phyloP scores from a whole-genome alignment of 164 flowering plant genomes.

The Paratinospora sagittata region DNA sequence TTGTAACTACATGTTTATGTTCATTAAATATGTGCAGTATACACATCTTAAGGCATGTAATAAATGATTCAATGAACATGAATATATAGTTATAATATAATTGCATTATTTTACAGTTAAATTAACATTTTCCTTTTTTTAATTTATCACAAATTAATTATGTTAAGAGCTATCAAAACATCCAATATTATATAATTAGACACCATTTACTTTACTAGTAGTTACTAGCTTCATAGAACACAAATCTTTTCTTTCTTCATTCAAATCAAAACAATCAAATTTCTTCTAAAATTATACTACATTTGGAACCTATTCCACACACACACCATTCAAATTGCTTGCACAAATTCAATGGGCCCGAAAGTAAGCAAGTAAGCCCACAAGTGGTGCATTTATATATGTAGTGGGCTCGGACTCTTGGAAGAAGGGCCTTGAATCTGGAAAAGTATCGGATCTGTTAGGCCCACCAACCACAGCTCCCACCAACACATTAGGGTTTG shows the following conservation, averaged over 20 bases:
- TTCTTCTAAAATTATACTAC: neutral
- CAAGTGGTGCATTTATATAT: slow-evolving; percentile 86
- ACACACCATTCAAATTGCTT: slow-evolving; percentile 4
- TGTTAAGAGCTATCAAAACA: neutral
- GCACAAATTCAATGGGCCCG: slow-evolving; percentile 41
- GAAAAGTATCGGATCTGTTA: slow-evolving; percentile 63
- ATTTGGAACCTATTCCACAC: neutral
- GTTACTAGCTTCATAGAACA: neutral
- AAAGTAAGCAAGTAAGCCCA: slow-evolving; percentile 79
- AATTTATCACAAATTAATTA: too few relatives aligned
- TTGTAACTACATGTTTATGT: too few relatives aligned
- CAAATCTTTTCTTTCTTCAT: neutral
- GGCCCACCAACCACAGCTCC: slow-evolving; percentile 99
- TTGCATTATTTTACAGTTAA: too few relatives aligned
- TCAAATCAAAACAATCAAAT: neutral
- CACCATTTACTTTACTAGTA: neutral
- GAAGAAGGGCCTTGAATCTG: slow-evolving; percentile 79
- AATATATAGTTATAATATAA: too few relatives aligned
- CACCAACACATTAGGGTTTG: slow-evolving; percentile 72
- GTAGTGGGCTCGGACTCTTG: slow-evolving; percentile 96
- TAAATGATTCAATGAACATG: too few relatives aligned
- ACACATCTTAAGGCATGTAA: too few relatives aligned
- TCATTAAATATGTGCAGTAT: too few relatives aligned
- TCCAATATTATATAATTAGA: neutral
- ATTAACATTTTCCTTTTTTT: too few relatives aligned